Base-by-base conservation (phyloP, 2,329 filamentous ascomycete species). In the Emergomyces pasteurianus region DNA sequence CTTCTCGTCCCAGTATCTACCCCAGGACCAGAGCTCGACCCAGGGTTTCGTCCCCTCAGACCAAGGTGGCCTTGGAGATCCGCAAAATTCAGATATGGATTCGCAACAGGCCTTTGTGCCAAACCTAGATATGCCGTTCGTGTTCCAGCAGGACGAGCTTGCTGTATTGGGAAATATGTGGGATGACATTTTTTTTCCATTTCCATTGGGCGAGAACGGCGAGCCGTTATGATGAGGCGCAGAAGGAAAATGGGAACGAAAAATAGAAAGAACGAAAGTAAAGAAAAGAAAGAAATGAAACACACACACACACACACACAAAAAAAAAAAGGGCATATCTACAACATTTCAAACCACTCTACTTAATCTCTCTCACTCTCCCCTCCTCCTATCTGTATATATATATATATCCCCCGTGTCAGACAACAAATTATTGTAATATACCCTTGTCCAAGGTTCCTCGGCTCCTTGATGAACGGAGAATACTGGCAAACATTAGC, bases 141-240 rank as follows among this genome's bases (percentile, higher is more conserved):
- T 31, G 46, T 49, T 58, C 34, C 43, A 52, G 43, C 26, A 21
- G 3, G 57, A 58, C 18, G 57, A 58, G 26, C 10, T 58, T 21
- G 43, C 42, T 12, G 57, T 18, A n/a, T 12, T 58, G 18, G 62
- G 62, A 14, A 62, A 61, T 59, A 55, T 65, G 21, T 65, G 60
- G 60, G 63, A 65, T 53, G 62, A 65, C 31, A 61, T 63, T 21
- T 62, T 63, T 56, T 63, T 52, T 49, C 52, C 26, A 28, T 63
- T 46, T 14, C 56, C n/a, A 38, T 42, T 56, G 16, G 58, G 61
- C 50, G 53, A 38, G 26, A 26, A 2, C 34, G 34, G 28, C 21
- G 10, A 28, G 21, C 28, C 43, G 23, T 31, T 34, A 3, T 46
- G 40, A 57, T 3, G 8, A 16, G 31, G 21, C 34, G 23, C 14